A percentile compares a stretch with the other conserved stretches of the same genome.
Evolutionary conservation across 2,329 filamentous ascomycete genomes (phyloP).

Genomic region (Calonectria leucothoes): DNA sequence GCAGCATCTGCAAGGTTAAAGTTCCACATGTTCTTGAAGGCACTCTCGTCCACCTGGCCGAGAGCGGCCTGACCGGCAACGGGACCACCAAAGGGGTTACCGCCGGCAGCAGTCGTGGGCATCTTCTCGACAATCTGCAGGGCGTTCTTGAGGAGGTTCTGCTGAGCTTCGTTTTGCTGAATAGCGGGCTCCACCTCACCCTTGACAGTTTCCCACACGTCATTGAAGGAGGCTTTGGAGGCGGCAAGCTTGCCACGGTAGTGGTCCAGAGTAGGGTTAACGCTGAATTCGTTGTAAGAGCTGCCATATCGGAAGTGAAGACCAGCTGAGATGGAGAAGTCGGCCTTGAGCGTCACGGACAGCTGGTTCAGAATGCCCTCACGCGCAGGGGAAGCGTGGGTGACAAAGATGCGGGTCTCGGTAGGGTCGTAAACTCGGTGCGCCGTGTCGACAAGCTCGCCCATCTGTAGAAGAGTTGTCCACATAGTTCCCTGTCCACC

Average conservation of each 20-base stretch:
- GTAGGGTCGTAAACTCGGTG: conserved; percentile 98
- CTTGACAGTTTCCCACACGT: conserved; percentile 99
- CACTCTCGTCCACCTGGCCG: conserved; percentile 96
- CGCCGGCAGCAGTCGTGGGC: conserved; percentile 93
- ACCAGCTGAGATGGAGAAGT: conserved; percentile 97
- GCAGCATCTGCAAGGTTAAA: conserved; percentile 98
- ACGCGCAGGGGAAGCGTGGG: conserved; percentile 94
- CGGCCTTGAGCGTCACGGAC: conserved; percentile 95
- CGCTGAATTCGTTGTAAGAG: conserved; percentile 99
- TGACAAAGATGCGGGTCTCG: conserved; percentile 96
- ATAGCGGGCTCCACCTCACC: conserved; percentile 95
- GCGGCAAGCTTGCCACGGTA: conserved; percentile 98
- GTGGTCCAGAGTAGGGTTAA: conserved; percentile 97
- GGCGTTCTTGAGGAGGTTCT: conserved; percentile 90
- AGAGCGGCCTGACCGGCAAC: conserved; percentile 77
- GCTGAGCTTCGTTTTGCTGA: conserved; percentile 91
- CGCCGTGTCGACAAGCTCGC: conserved; percentile 95
- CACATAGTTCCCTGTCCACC: conserved; percentile 99
- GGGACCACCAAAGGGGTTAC: conserved; percentile 95
- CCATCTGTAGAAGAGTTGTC: conserved; percentile 98
- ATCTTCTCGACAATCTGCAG: conserved; percentile 97
- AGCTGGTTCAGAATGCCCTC: conserved; percentile 98
- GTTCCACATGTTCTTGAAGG: conserved; percentile 99
- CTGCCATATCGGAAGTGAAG: conserved; percentile 99
- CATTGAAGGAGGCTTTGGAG: conserved; percentile 98